These are phyloP conservation scores for Botrytis deweyae DNA, from an alignment of 2,329 filamentous ascomycete genomes.

Conservation along the genomic window DNA sequence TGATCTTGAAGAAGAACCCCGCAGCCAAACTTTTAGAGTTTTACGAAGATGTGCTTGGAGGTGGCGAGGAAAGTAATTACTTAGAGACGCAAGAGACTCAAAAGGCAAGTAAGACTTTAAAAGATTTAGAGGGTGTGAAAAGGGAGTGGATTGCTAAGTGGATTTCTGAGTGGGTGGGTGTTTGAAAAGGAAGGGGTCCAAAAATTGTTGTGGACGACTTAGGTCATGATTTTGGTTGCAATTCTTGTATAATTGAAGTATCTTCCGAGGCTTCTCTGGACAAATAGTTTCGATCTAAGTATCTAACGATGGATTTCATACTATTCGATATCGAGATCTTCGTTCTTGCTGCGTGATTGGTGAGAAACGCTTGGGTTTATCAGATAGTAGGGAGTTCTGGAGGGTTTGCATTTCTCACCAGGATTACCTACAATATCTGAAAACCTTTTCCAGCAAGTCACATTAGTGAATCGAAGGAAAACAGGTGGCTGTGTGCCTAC, in stretches of 20 bases:
- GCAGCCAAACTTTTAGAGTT: constrained; percentile 4
- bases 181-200: too few species aligned
- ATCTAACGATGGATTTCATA: too few species aligned
- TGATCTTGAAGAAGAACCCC: not conserved
- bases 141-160: not conserved
- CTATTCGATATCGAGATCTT: too few species aligned
- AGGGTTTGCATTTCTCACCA: too few species aligned
- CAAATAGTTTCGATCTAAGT: not conserved
- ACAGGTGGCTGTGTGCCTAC: too few species aligned
- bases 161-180: not conserved
- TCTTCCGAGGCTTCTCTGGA: not conserved
- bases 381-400: too few species aligned
- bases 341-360: too few species aligned
- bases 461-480: too few species aligned
- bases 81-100: not conserved
- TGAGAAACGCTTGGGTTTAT: too few species aligned
- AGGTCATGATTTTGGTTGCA: not conserved
- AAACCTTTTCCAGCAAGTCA: too few species aligned
- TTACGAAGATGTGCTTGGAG: constrained; percentile 1
- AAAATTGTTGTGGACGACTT: not conserved
- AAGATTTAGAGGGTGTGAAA: not conserved
- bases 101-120: not conserved
- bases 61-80: not conserved
- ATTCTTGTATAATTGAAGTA: not conserved
- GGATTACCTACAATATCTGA: too few species aligned